Evolutionary conservation across 306 rosid genomes (phyloP), one percentile per base, ranked within the genome.

Genomic region (Pyrus betulifolia): DNA sequence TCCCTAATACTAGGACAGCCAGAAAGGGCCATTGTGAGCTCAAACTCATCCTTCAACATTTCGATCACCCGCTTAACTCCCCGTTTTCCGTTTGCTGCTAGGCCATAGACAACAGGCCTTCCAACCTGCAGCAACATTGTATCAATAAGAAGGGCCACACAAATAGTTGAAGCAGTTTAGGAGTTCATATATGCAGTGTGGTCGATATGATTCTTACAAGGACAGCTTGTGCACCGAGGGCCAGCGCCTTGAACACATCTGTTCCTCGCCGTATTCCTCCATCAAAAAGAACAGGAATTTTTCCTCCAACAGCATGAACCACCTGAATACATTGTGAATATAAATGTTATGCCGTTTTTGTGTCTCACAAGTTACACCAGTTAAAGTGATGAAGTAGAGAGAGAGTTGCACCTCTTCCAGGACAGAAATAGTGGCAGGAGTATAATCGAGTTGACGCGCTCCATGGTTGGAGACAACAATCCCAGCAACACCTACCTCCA

Each of bases 211-310:
- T n/a, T 57, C 61, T 60, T 25, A 60, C 18, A 60, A 60, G 35
- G 40, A 33, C 3, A 73, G 42, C 21, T 70, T 23, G 30, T 33
- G 70, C 27, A 60, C 95, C 95, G 4, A 88, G 87, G 80, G 95
- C 95, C 78, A 90, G 77, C n/a, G 95, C 95, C 84, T 90, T 90
- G 70, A 88, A 90, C 23, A 90, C 76, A 71, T 90, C 90, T 9
- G 92, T 88, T 75, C 92, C 95, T 79, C 90, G 84, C 68, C 89
- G 76, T 49, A 88, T 84, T 61, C 95, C 95, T 33, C 95, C 92
- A 52, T 90, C 92, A 23, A 90, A 31, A n/a, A 90, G 85, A 30
- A 90, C 84, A 11, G 92, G 95, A 72, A 86, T 70, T 82, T 68
- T 84, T 4, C 90, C 88, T 74, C 71, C 82, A n/a, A 88, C 88